phyloP scores from a whole-genome alignment of 208 protist genomes.

The Trypanosoma cruzi region DNA sequence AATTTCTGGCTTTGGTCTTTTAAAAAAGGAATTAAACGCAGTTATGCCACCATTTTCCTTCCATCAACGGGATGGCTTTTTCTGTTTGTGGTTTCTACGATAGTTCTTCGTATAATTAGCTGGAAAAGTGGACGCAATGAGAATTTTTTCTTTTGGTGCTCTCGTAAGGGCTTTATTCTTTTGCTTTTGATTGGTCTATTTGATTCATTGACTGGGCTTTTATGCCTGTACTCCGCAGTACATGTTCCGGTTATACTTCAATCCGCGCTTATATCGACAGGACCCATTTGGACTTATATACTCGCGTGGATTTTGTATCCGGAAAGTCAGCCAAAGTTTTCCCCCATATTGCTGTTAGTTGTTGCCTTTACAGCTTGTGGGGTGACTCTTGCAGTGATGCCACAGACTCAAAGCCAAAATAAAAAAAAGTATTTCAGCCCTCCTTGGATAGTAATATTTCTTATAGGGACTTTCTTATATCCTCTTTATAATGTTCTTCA shows the following conservation, averaged over 20 bases:
- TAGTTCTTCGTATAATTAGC: conserved; percentile 9
- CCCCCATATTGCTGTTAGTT: conserved; percentile 31
- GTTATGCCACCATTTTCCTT: conserved; percentile 39
- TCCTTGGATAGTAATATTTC: conserved; percentile 43
- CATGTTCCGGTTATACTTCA: conserved; percentile 47
- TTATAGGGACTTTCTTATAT: conserved; percentile 26
- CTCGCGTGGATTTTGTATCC: conserved; percentile 37
- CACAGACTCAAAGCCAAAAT: conserved; percentile 34
- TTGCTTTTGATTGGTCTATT: conserved; percentile 46
- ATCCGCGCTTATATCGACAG: conserved; percentile 42
- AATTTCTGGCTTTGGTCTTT: conserved; percentile 62
- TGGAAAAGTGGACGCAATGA: conserved; percentile 12
- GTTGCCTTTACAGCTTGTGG: conserved; percentile 28
- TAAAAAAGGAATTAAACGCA: conserved; percentile 33
- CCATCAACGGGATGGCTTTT: conserved; percentile 34
- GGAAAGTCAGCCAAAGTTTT: conserved; percentile 37
- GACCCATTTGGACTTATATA: conserved; percentile 50
- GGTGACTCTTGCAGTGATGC: conserved; percentile 33
- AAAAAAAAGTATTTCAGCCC: conserved; percentile 34
- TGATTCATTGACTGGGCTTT: conserved; percentile 49
- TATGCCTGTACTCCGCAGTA: conserved; percentile 34
- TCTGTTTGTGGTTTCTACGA: conserved; percentile 23
- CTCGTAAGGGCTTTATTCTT: conserved; percentile 28
- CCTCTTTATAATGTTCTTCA: conserved; percentile 57
- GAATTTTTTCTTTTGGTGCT: conserved; percentile 39